Percentiles rank a stretch among this genome's conserved stretches.
Conservation (phyloP, 768 basidiomycete genomes). For the Amanita brunnescens region DNA sequence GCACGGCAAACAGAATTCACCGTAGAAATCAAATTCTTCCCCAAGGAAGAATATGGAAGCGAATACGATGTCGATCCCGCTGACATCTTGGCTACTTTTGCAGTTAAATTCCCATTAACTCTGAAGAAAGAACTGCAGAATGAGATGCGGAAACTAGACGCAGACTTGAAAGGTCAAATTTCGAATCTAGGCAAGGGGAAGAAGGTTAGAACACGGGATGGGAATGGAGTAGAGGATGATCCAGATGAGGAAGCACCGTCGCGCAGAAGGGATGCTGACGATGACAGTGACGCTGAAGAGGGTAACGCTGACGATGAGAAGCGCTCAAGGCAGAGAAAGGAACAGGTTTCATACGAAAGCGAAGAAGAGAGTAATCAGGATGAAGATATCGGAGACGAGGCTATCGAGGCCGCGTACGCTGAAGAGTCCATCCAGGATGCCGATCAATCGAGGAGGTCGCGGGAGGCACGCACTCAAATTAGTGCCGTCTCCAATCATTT, state of each 20-base stretch:
- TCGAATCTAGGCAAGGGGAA: slow-evolving; percentile 80
- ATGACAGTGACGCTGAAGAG: slow-evolving; percentile 65
- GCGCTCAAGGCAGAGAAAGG: slow-evolving; percentile 57
- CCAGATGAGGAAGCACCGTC: slow-evolving; percentile 32
- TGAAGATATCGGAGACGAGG: slow-evolving; percentile 43
- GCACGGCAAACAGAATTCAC: slow-evolving; percentile 74
- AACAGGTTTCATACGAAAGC: slow-evolving; percentile 70
- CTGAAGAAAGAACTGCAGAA: slow-evolving; percentile 79
- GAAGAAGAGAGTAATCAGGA: slow-evolving; percentile 52
- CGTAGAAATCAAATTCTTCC: slow-evolving; percentile 79
- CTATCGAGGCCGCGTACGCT: slow-evolving; percentile 56
- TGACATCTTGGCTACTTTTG: slow-evolving; percentile 69
- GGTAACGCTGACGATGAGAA: slow-evolving; percentile 80
- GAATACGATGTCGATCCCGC: slow-evolving; percentile 72
- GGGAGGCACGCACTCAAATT: slow-evolving; percentile 30
- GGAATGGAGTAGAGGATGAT: slow-evolving; percentile 47
- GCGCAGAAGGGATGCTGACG: slow-evolving; percentile 29
- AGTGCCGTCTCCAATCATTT: slow-evolving; percentile 42
- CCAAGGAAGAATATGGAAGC: slow-evolving; percentile 67
- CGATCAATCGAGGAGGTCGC: not conserved
- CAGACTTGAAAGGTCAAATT: slow-evolving; percentile 71
- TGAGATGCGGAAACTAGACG: slow-evolving; percentile 82
- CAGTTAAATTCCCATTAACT: slow-evolving; percentile 63
- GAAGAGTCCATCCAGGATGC: slow-evolving; percentile 28
- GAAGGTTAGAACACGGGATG: slow-evolving; percentile 33